phyloP scores from a whole-genome alignment of 768 basidiomycete species.

The Agaricus blazei region DNA sequence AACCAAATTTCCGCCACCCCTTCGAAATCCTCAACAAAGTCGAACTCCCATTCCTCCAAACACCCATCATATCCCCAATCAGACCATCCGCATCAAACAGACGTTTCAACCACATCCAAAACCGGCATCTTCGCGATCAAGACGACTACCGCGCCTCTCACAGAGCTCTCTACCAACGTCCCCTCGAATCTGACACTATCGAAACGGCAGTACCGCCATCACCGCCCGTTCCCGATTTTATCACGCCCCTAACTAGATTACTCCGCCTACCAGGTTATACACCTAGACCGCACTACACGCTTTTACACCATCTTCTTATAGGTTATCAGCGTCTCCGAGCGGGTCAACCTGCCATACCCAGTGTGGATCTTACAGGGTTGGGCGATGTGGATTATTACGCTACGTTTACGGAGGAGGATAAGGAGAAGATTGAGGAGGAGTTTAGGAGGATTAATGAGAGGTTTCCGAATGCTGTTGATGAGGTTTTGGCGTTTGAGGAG shows the following conservation, averaged over 20 bases:
- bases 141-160: background rate
- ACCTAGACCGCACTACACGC: background rate
- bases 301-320: constrained; percentile 4
- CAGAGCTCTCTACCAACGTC: background rate
- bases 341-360: constrained; percentile 2
- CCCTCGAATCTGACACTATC: background rate
- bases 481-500: constrained; percentile 28
- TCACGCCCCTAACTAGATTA: background rate
- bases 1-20: background rate
- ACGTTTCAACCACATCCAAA: background rate
- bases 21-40: constrained; percentile 6
- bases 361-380: background rate
- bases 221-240: background rate
- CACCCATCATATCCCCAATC: background rate
- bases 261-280: background rate
- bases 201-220: background rate
- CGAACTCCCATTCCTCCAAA: constrained; percentile 1
- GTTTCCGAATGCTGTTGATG: constrained; percentile 42
- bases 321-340: constrained; percentile 5
- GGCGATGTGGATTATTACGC: background rate
- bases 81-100: background rate
- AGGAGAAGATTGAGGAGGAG: constrained; percentile 14
- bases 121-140: background rate
- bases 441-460: constrained; percentile 41
- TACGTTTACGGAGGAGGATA: background rate